These are phyloP conservation scores for Debaryomyces psychrophilus DNA, from an alignment of 1,139 yeast species.

Conservation along the genomic window DNA sequence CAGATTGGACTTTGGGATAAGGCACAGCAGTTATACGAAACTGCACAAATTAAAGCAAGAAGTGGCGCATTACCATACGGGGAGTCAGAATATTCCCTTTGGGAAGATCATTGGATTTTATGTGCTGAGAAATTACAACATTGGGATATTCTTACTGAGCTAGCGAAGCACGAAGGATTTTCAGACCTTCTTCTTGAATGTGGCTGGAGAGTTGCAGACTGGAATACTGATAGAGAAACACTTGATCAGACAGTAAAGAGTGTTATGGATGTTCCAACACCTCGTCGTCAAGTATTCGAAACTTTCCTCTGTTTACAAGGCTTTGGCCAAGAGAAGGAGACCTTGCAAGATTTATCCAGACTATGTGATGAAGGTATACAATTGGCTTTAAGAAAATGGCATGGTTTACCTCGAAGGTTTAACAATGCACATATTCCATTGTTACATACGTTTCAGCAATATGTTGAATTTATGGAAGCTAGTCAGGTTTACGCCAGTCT, in stretches of 20 bases:
- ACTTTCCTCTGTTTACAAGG: constrained; percentile 93
- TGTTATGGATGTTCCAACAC: constrained; percentile 98
- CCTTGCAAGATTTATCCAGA: constrained; percentile 77
- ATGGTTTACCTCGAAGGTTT: constrained; percentile 76
- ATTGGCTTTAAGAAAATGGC: constrained; percentile 90
- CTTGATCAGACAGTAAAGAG: constrained; percentile 92
- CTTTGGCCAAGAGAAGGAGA: constrained; percentile 86
- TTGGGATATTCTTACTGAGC: constrained; percentile 96
- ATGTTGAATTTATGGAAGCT: constrained; percentile 97
- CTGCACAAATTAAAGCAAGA: constrained; percentile 97
- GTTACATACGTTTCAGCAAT: constrained; percentile 93
- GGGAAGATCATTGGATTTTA: constrained; percentile 99
- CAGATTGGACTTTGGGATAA: constrained; percentile 95
- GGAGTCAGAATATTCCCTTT: constrained; percentile 90
- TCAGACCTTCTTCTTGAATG: constrained; percentile 92
- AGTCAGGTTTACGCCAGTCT: constrained; percentile 90
- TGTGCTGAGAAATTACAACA: constrained; percentile 98
- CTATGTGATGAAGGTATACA: constrained; percentile 97
- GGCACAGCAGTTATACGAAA: constrained; percentile 91
- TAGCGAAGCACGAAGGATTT: constrained; percentile 97
- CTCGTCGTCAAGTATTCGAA: constrained; percentile 92
- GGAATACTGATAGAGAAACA: constrained; percentile 95
- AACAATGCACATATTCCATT: constrained; percentile 88
- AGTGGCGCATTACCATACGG: constrained; percentile 95
- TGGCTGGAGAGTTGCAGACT: constrained; percentile 99